Percentiles rank a stretch among this genome's conserved stretches.
Conservation (phyloP, 1,139 yeast genomes). For the Blastobotrys apis region DNA sequence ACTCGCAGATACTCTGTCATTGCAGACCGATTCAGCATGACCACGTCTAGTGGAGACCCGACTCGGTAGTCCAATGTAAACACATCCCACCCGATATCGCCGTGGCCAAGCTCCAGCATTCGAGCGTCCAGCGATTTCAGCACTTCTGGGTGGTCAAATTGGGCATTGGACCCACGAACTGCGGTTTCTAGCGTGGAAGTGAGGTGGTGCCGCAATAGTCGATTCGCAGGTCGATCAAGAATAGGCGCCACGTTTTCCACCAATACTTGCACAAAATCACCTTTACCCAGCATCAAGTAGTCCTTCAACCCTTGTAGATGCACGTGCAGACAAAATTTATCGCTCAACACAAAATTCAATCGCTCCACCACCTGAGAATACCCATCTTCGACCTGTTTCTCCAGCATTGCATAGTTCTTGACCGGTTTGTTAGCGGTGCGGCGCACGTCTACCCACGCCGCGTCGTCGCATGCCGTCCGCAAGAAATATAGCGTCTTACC, state of each 20-base stretch:
- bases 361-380: constrained; percentile 55
- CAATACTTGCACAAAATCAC: constrained; percentile 70
- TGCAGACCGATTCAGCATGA: constrained; percentile 36
- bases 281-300: constrained; percentile 65
- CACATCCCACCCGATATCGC: constrained; percentile 76
- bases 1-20: constrained; percentile 67
- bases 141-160: constrained; percentile 41
- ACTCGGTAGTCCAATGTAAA: constrained; percentile 81
- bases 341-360: constrained; percentile 49
- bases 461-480: constrained; percentile 58
- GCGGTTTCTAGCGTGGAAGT: constrained; percentile 65
- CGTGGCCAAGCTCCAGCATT: constrained; percentile 62
- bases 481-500: constrained; percentile 77
- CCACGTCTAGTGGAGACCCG: constrained; percentile 47
- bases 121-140: constrained; percentile 74
- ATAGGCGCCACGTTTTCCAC: constrained; percentile 52
- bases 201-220: constrained; percentile 61
- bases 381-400: constrained; percentile 47
- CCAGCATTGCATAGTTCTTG: constrained; percentile 36
- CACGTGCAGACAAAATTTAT: constrained; percentile 47
- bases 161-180: constrained; percentile 58
- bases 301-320: constrained; percentile 62
- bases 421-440: constrained; percentile 17
- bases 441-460: constrained; percentile 51
- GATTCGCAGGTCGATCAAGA: constrained; percentile 58